These are phyloP conservation scores for Bruguiera parviflora DNA, from an alignment of 345 rosid species.

Conservation along the genomic window DNA sequence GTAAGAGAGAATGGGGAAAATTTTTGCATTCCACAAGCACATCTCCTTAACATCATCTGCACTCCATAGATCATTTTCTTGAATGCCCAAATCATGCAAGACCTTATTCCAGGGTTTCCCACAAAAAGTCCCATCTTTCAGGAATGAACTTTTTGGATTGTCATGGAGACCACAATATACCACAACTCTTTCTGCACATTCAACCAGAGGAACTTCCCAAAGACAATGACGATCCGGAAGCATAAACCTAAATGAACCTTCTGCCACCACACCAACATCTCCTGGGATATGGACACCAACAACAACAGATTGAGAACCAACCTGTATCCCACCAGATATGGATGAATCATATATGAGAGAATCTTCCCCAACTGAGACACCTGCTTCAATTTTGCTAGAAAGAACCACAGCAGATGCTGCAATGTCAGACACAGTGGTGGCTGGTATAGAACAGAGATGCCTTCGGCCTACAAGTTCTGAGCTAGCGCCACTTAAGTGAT, in stretches of 20 bases:
- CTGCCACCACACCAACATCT: conserved; percentile 31
- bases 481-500: conserved; percentile 77
- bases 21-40: conserved; percentile 93
- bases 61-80: conserved; percentile 77
- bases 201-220: conserved; percentile 94
- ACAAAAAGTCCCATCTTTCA: conserved; percentile 78
- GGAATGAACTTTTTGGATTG: conserved; percentile 69
- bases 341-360: conserved; percentile 80
- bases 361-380: conserved; percentile 91
- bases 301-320: conserved; percentile 87
- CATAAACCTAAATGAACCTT: conserved; percentile 54
- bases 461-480: conserved; percentile 85
- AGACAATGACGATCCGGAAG: conserved; percentile 96
- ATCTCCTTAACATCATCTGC: conserved; percentile 47
- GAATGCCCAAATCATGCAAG: conserved; percentile 63
- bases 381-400: conserved; percentile 80
- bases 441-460: conserved; percentile 90
- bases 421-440: conserved; percentile 84
- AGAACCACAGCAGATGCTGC: conserved; percentile 85
- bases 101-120: conserved; percentile 86
- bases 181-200: conserved; percentile 58
- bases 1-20: conserved; percentile 72
- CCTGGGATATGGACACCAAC: conserved; percentile 68
- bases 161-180: conserved; percentile 94
- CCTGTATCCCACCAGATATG: conserved; percentile 67